Evolutionary conservation across 345 rosid genomes (phyloP), one percentile per base, ranked within the genome.

Genomic region (Lumnitzera littorea): DNA sequence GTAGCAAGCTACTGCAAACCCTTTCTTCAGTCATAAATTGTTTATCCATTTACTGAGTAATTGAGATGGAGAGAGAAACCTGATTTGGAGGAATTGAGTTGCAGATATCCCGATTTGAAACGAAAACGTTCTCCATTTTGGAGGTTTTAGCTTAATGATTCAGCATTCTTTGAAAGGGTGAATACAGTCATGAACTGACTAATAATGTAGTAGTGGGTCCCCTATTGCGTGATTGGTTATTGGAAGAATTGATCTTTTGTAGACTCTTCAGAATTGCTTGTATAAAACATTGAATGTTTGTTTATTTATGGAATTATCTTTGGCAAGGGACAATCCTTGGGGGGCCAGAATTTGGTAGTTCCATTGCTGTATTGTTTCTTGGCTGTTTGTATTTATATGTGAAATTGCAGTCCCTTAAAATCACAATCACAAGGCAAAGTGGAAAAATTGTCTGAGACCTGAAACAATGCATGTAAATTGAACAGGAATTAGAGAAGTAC

Each of bases 71-170:
- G 46, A 51, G 17, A 61, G 49, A 25, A 11, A 24, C 46, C 54
- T 56, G 64, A 27, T 51, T 50, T 51, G 49, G 54, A 25, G 64
- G 64, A 25, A n/a, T 3, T 27, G 17, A 54, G 64, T 61, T 31
- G 56, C 55, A 49, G 49, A 50, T 54, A 27, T 61, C 24, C 20
- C 31, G 23, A 4, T 5, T 12, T 14, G 47, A 31, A 31, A n/a
- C 31, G 16, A 62, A 62, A 53, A 20, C 60, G 13, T 56, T 56
- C 9, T n/a, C 43, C 1, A 2, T 4, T 5, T 36, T 7, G 11
- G 9, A 36, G 43, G 11, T 36, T 36, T 36, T 36, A 36, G 43
- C 11, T 9, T 36, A 36, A 36, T 36, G 43, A 36, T 36, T 36
- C 43, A 36, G 9, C 43, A 36, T 36, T 36, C 11, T 36, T 36